These are phyloP conservation scores for Rhizomucor pusillus DNA, from an alignment of 371 early-diverging fungal species.

Conservation along the genomic window DNA sequence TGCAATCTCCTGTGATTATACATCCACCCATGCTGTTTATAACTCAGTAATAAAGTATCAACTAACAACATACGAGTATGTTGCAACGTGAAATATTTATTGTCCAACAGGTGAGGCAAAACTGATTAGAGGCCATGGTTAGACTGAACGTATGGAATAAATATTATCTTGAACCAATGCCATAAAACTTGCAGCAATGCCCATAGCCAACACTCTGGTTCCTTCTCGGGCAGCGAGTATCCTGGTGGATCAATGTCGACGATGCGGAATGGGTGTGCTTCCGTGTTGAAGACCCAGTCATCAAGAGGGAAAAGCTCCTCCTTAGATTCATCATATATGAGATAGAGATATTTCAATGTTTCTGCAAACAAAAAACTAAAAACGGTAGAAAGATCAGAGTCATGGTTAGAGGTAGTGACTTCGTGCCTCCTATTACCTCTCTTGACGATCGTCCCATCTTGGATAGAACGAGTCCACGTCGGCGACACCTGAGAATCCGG, in stretches of 20 bases:
- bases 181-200: not conserved
- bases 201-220: not conserved
- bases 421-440: slow-evolving; percentile 44
- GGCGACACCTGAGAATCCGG: slow-evolving; percentile 36
- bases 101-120: too few relatives aligned
- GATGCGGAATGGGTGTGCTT: slow-evolving; percentile 80
- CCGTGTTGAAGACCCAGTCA: slow-evolving; percentile 86
- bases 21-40: too few relatives aligned
- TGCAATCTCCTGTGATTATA: too few relatives aligned
- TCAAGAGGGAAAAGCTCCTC: slow-evolving; percentile 53
- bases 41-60: too few relatives aligned
- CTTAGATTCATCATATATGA: slow-evolving; percentile 75
- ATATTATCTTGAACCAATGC: slow-evolving; percentile 7
- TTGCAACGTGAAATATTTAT: too few relatives aligned
- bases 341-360: slow-evolving; percentile 92
- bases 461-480: slow-evolving; percentile 28
- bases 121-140: too few relatives aligned
- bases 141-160: slow-evolving; percentile 5
- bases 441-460: slow-evolving; percentile 44
- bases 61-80: too few relatives aligned
- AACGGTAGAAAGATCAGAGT: too few relatives aligned
- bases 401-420: too few relatives aligned
- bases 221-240: not conserved
- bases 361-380: slow-evolving; percentile 86
- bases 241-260: slow-evolving; percentile 17